These are phyloP conservation scores for Solanum bulbocastanum DNA, from an alignment of 257 asterid genomes.

Conservation along the genomic window DNA sequence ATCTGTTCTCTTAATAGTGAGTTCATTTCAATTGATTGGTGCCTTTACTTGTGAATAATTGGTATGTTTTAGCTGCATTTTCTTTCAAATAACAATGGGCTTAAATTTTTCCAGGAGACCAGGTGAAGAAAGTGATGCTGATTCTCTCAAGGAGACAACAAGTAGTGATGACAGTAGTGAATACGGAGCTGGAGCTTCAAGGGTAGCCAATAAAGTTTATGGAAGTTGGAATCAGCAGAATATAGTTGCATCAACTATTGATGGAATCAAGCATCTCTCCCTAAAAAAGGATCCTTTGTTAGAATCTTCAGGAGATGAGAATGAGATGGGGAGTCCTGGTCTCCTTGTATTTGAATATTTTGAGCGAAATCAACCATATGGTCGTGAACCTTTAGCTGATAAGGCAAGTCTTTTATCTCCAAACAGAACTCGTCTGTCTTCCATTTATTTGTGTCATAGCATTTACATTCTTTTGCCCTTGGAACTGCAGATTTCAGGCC, in stretches of 20 bases:
- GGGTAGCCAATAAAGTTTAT: constrained; percentile 18
- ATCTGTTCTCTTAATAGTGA: not conserved
- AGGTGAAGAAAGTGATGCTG: constrained; percentile 75
- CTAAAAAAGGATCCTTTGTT: constrained; percentile 20
- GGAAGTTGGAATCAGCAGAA: constrained; percentile 33
- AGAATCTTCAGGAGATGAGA: constrained; percentile 34
- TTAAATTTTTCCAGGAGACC: constrained; percentile 45
- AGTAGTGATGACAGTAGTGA: constrained; percentile 68
- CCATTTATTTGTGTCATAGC: not conserved
- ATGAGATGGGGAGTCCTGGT: constrained; percentile 48
- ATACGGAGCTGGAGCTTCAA: constrained; percentile 27
- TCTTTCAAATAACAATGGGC: not conserved
- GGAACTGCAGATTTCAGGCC: constrained; percentile 45
- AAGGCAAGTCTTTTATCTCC: constrained; percentile 44
- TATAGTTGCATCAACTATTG: constrained; percentile 7
- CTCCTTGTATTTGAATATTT: constrained; percentile 58
- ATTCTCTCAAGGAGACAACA: constrained; percentile 68
- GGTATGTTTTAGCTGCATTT: not conserved
- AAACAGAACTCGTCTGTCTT: not conserved
- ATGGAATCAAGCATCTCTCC: constrained; percentile 23
- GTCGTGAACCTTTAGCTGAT: constrained; percentile 84
- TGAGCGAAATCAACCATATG: constrained; percentile 68
- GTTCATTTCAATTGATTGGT: not conserved
- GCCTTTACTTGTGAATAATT: not conserved
- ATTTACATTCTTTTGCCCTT: not conserved